Base-by-base conservation (phyloP, 192 early-diverging fungal genomes). In the Radiomyces spectabilis region DNA sequence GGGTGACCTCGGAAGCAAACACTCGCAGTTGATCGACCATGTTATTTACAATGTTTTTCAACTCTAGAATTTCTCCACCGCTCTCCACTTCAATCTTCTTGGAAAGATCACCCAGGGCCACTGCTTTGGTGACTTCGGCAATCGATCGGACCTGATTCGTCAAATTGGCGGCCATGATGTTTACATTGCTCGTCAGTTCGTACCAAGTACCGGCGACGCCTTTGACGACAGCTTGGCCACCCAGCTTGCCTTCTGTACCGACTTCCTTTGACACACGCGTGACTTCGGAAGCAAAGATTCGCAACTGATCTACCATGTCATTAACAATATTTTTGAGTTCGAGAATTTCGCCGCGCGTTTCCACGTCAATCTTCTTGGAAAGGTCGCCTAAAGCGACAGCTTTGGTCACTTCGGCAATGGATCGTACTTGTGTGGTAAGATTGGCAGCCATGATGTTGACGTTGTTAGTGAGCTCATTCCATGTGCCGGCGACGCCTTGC, bases 91-190 rank as follows among this genome's bases (percentile, higher is more conserved):
- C 24, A n/a, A n/a, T n/a, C n/a, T n/a, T n/a, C n/a, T n/a, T n/a
- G 31, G 71, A 80, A 25, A 84, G 59, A 66, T 84, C 82, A 26
- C 82, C 83, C 25, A 73, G 71, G 5, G 83, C 79, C 27, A 85
- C 75, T 13, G 83, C 76, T 15, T 75, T 85, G 41, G 75, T 81
- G 15, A 85, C 83, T 34, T 72, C 71, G 29, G 76, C 79, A 48
- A 82, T 82, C 63, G 65, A 13, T 65, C 58, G 51, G n/a, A 76
- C 64, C 26, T 69, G 71, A 15, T 55, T 56, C 9, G 62, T 71
- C 4, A 73, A 41, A 25, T 63, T 73, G 19, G 59, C 39, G 3
- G 63, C 67, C 48, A 76, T 72, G 25, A 51, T 43, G 61, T 76
- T 76, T 21, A 74, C 65, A 39, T 63, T 68, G 13, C 39, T 55